phyloP scores from a whole-genome alignment of 352 stramenopile species.

The Phytophthora sansomeana region DNA sequence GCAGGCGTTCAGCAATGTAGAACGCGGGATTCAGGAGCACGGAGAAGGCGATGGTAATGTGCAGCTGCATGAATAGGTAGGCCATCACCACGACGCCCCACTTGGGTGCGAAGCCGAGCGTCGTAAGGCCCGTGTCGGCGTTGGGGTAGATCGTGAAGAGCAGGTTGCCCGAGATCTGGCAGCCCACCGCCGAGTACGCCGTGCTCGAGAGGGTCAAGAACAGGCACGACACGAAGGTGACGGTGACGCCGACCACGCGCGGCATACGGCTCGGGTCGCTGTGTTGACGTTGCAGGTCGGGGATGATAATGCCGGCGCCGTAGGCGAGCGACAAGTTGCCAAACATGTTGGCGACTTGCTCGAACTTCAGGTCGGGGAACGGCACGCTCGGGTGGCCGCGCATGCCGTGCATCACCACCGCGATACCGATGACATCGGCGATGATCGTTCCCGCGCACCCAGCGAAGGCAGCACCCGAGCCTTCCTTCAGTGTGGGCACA shows the following conservation, averaged over 20 bases:
- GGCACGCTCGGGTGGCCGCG: slow-evolving; percentile 53
- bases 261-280: slow-evolving; percentile 65
- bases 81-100: slow-evolving; percentile 51
- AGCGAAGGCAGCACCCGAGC: slow-evolving; percentile 56
- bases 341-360: slow-evolving; percentile 64
- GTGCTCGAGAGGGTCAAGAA: slow-evolving; percentile 58
- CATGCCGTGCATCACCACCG: slow-evolving; percentile 61
- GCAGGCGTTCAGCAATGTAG: slow-evolving; percentile 49
- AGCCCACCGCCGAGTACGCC: slow-evolving; percentile 62
- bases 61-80: slow-evolving; percentile 60
- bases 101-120: slow-evolving; percentile 47
- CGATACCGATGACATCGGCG: slow-evolving; percentile 58
- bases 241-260: slow-evolving; percentile 56
- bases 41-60: slow-evolving; percentile 57
- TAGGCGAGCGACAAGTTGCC: slow-evolving; percentile 76
- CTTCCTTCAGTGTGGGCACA: slow-evolving; percentile 68
- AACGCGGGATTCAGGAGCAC: slow-evolving; percentile 55
- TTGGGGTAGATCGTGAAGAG: slow-evolving; percentile 69
- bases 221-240: slow-evolving; percentile 58
- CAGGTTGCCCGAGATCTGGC: slow-evolving; percentile 72
- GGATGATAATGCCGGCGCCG: slow-evolving; percentile 65
- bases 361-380: slow-evolving; percentile 54
- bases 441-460: slow-evolving; percentile 65
- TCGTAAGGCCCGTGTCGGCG: slow-evolving; percentile 31
- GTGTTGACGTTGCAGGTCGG: slow-evolving; percentile 64